Percentiles rank a stretch among this genome's conserved stretches.
Conservation (phyloP, 1,284 basidiomycete genomes). For the Meripilus lineatus region DNA sequence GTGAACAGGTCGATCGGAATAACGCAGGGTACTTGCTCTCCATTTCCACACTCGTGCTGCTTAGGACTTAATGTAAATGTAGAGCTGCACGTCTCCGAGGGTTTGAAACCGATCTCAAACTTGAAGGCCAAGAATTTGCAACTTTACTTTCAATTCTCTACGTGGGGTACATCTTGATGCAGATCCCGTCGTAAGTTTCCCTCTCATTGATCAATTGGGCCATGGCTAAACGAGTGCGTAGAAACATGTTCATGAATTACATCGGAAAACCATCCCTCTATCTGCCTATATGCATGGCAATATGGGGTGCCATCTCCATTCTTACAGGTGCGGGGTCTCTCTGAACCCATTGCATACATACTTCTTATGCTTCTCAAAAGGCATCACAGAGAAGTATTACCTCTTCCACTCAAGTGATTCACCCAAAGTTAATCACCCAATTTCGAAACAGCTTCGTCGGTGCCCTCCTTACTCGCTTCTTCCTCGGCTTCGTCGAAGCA, state of each 20-base stretch:
- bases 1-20: conserved; percentile 69
- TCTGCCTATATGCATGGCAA: conserved; percentile 63
- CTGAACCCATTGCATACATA: background rate
- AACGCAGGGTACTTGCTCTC: conserved; percentile 48
- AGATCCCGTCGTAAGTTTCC: conserved; percentile 63
- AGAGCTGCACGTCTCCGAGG: conserved; percentile 67
- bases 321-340: conserved; percentile 15
- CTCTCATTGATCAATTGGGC: no score
- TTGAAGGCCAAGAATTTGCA: conserved; percentile 63
- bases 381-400: conserved; percentile 22
- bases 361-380: conserved; percentile 1
- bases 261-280: conserved; percentile 73
- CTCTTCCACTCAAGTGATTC: background rate
- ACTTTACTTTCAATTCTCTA: conserved; percentile 72
- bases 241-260: conserved; percentile 70
- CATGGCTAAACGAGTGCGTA: no score
- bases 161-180: conserved; percentile 77
- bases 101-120: conserved; percentile 62
- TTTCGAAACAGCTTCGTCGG: conserved; percentile 49
- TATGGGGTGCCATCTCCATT: conserved; percentile 42
- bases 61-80: background rate
- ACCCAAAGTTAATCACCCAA: background rate
- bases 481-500: conserved; percentile 66
- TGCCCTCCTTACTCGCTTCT: conserved; percentile 71
- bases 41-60: background rate